phyloP scores from a whole-genome alignment of 2,329 filamentous ascomycete genomes.

The Hypoxylon sp. region DNA sequence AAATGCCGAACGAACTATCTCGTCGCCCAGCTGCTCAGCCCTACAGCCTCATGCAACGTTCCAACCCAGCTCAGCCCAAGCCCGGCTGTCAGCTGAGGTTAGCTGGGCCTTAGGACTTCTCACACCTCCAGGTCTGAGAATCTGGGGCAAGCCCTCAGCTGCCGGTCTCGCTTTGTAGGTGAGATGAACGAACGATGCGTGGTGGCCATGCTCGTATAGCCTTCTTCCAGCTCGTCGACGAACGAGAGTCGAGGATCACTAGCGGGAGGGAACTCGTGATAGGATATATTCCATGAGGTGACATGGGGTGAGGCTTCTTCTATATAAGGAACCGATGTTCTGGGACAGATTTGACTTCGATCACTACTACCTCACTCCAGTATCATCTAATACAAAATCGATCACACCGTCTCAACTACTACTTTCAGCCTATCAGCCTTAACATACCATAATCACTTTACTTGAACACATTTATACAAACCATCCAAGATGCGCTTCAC shows the following conservation, averaged over 20 bases:
- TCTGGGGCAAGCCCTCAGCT: slow-evolving; percentile 16
- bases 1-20: slow-evolving; percentile 12
- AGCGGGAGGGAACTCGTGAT: slow-evolving; percentile 16
- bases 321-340: slow-evolving; percentile 26
- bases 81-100: slow-evolving; percentile 22
- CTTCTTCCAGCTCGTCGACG: slow-evolving; percentile 1
- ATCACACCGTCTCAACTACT: slow-evolving; percentile 3
- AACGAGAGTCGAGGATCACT: slow-evolving; percentile 3
- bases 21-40: slow-evolving; percentile 23
- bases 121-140: not conserved
- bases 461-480: not conserved
- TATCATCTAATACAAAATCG: slow-evolving; percentile 5
- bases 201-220: slow-evolving; percentile 19
- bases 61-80: slow-evolving; percentile 19
- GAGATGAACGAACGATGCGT: not conserved
- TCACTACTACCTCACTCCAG: slow-evolving; percentile 16
- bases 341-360: not conserved
- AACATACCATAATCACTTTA: not conserved
- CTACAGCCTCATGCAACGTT: slow-evolving; percentile 40
- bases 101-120: slow-evolving; percentile 16
- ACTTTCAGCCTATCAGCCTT: not conserved
- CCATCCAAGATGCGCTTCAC: slow-evolving; percentile 33
- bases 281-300: slow-evolving; percentile 1
- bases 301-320: slow-evolving; percentile 13
- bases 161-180: not conserved